These are phyloP conservation scores for Malus hybrid DNA, from an alignment of 331 rosid genomes.

Conservation along the genomic window DNA sequence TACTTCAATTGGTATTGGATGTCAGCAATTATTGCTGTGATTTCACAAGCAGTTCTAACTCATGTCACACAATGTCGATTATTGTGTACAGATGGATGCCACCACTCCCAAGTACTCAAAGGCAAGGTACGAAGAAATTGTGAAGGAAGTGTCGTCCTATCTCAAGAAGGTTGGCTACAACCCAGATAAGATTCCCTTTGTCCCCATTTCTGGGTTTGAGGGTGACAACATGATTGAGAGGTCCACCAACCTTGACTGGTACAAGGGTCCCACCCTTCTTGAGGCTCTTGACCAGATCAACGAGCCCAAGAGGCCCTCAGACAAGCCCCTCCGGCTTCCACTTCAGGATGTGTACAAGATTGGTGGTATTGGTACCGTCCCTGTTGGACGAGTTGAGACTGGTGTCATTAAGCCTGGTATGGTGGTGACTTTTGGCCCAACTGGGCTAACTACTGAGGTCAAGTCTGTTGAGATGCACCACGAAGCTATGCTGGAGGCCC, in stretches of 20 bases:
- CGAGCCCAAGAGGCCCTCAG: slow-evolving; percentile 45
- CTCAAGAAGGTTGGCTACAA: slow-evolving; percentile 44
- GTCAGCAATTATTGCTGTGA: background rate
- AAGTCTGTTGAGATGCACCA: slow-evolving; percentile 50
- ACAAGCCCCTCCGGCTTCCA: slow-evolving; percentile 37
- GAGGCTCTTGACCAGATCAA: slow-evolving; percentile 32
- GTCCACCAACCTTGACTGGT: slow-evolving; percentile 44
- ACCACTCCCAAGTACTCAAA: slow-evolving; percentile 44
- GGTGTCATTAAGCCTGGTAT: slow-evolving; percentile 35
- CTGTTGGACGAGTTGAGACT: slow-evolving; percentile 35
- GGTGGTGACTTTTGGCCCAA: slow-evolving; percentile 33
- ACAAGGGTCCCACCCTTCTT: slow-evolving; percentile 49
- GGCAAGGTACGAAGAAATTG: slow-evolving; percentile 40
- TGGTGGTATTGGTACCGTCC: slow-evolving; percentile 44
- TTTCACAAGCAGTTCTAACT: background rate
- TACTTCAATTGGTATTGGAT: no score
- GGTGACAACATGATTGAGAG: slow-evolving; percentile 34
- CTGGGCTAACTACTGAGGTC: slow-evolving; percentile 32
- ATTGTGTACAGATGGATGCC: slow-evolving; percentile 32
- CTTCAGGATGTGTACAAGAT: slow-evolving; percentile 45
- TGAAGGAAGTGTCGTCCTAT: slow-evolving; percentile 38
- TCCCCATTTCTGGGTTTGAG: slow-evolving; percentile 12
- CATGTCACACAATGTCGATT: background rate
- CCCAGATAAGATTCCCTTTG: slow-evolving; percentile 29
- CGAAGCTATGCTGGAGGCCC: slow-evolving; percentile 31